Conservation (phyloP, 345 rosid genomes). For the Lepidium africanum region DNA sequence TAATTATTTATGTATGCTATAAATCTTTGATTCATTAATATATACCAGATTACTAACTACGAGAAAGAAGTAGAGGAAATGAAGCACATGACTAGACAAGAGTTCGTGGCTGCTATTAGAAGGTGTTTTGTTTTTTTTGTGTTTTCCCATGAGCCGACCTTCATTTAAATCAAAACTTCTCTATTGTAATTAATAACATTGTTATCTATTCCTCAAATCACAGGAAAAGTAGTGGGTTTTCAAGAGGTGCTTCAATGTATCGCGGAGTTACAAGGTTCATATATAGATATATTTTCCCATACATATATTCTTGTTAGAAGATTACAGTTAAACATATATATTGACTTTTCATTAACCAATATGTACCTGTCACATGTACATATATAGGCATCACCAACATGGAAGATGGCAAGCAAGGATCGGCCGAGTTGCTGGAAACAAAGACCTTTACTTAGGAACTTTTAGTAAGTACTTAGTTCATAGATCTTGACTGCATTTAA, state of each 20-base stretch:
- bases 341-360: neutral
- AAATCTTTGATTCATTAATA: neutral
- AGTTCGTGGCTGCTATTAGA: slow-evolving; percentile 93
- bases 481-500: neutral
- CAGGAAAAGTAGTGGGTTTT: slow-evolving; percentile 99
- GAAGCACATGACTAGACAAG: slow-evolving; percentile 99
- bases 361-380: neutral
- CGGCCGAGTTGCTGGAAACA: slow-evolving; percentile 98
- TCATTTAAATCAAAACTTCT: neutral
- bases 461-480: slow-evolving; percentile 53
- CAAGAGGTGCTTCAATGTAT: slow-evolving; percentile 98
- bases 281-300: neutral
- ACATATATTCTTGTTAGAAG: neutral
- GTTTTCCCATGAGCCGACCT: neutral
- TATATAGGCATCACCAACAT: slow-evolving; percentile 93
- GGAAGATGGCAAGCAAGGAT: slow-evolving; percentile 99
- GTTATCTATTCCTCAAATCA: neutral
- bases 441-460: slow-evolving; percentile 97
- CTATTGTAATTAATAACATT: neutral
- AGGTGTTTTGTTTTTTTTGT: slow-evolving; percentile 39
- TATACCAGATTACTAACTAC: slow-evolving; percentile 72
- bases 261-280: slow-evolving; percentile 91
- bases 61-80: slow-evolving; percentile 97
- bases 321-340: neutral
- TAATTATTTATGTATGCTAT: neutral